Evolutionary conservation across 1,284 basidiomycete species (phyloP), one percentile per base, ranked within the genome.

Genomic region (Coniferiporia weirii): DNA sequence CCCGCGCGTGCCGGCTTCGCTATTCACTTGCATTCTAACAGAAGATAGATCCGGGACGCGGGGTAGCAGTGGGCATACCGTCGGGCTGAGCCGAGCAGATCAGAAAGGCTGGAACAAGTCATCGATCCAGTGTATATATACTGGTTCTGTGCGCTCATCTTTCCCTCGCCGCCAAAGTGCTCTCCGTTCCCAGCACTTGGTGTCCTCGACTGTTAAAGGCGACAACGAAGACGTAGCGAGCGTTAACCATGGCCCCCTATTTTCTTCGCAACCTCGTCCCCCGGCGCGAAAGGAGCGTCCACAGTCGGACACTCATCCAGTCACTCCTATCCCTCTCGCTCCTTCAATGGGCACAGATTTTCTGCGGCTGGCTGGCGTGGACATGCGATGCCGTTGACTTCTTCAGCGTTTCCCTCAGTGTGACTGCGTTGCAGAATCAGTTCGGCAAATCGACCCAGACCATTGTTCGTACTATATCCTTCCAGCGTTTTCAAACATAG

Each of bases 381-480:
- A 84, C 84, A 6, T 89, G 86, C 71, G 89, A 91, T 66, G 85
- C 87, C 0, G 79, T 87, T 66, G 89, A 93, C 70, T 95, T 92
- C 73, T 95, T 94, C 76, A 81, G 84, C 20, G 91, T 94, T 10
- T 90, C 89, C 1, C 79, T 95, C 63, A 85, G 83, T 12, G 79
- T 92, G 17, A 71, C 76, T 1, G 71, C 73, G 15, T 81, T 95
- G 1, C 70, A 78, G 45, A 65, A 61, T 0, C 79, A 85, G 64
- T 91, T 90, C 65, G 54, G 69, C 49, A 78, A 75, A 59, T 15
- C 64, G 0, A 76, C 80, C 0, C 64, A 74, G 44, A 70, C 75
- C 44, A 83, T 90, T 52, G 87, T 89, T 60, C 64, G 84, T 73
- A 38, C 1, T 52, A 6, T 17, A 9, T 17, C 49, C 32, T n/a